Base-by-base conservation (phyloP, 805 yeast genomes). In the Saturnispora kantuleensis region DNA sequence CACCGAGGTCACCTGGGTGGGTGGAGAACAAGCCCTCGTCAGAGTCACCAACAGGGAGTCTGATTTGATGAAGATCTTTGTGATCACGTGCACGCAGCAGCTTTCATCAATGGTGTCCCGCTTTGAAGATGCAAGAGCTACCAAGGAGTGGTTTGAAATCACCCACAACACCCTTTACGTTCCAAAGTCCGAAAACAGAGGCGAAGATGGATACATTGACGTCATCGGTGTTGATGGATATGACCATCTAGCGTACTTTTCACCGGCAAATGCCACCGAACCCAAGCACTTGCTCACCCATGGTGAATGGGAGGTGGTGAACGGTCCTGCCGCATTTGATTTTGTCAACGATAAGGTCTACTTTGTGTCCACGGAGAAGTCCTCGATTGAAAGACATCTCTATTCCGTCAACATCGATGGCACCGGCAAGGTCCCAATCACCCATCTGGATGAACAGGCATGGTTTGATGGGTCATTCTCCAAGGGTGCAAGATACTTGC, bases 291-390 rank as follows among this genome's bases (percentile, higher is more conserved):
- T 82, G 17, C 70, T 95, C 39, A 84, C 93, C 1, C 47, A 62
- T 3, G 98, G 98, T 6, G 64, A 73, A 1, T 93, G 96, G 95
- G 98, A 93, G 61, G 95, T 93, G n/a, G 83, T 76, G 26, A 73
- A 69, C 49, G 89, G 86, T 1, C 78, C 83, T 2, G 66, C 81
- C 2, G 73, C 81, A 0, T 77, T 76, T 62, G 87, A 83, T 55
- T 65, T 63, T 42, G 64, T 67, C 5, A 65, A 63, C 29, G 73
- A 71, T 44, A 69, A 74, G 51, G 72, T 79, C 12, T 82, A 79
- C 59, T 93, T 79, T 59, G 57, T 79, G 7, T 81, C 90, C 5
- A 86, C 97, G 0, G 74, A 77, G 56, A 78, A 77, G 50, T 78
- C 89, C 1, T 79, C 96, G 0, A 76, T 78, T 16, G 96, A 93